Base-by-base conservation (phyloP, 495 filamentous ascomycete genomes). In the Cetradonia linearis region DNA sequence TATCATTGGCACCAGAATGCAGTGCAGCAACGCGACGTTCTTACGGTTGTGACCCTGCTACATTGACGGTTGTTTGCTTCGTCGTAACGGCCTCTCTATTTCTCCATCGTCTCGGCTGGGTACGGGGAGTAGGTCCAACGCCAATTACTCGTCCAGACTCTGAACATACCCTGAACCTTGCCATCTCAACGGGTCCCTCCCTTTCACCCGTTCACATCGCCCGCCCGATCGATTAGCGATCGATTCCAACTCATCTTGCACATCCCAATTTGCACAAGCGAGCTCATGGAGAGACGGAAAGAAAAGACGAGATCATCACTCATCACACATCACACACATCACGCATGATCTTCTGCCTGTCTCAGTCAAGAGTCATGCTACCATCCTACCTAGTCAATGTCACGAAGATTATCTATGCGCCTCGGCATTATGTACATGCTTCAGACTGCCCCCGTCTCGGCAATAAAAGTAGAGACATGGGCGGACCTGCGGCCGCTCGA, bases 401-500 rank as follows among this genome's bases (percentile, higher is more conserved):
- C 20, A 46, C 20, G n/a, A 25, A 11, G 18, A 36, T 54, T 34
- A 20, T 54, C 50, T 8, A 34, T 25, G 10, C 50, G 50, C 31
- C 8, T 54, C 20, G 50, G 30, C 9, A 34, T 54, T 20, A 20
- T n/a, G 50, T 54, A 53, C 4, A 20, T 54, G 42, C 42, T 46
- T 25, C 42, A 23, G 20, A 4, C 20, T 46, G 20, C 42, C 11
- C 42, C 25, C 9, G 10, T 46, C 42, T 44, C 54, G 54, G 54
- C 54, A 38, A n/a, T 44, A 28, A 44, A 10, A 56, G 18, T 11
- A n/a, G 25, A 34, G 36, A 38, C 38, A 56, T 50, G 31, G 59
- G 44, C 47, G 59, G 59, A 61, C 59, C 59, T 61, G 59, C 59
- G 59, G 50, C 59, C 40, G 59, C 40, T 53, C 7, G 36, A 42